Base-by-base conservation (phyloP, 768 basidiomycete species). In the Collybiopsis luxurians region DNA sequence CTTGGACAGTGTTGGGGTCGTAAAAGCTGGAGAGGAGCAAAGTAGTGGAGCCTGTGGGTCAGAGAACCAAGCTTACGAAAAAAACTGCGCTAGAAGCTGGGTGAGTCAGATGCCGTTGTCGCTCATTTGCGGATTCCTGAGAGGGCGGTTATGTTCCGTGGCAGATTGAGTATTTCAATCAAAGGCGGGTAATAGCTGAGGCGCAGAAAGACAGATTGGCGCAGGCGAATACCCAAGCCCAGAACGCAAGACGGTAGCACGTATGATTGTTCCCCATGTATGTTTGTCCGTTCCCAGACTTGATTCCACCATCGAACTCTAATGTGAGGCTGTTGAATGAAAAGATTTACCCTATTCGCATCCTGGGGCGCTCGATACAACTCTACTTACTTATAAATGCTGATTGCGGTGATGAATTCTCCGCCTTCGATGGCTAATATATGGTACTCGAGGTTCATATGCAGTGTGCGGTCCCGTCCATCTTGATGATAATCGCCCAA, bases 141-240 rank as follows among this genome's bases (percentile, higher is more conserved):
- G n/a, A n/a, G 47, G 6, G 28, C 15, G 5, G n/a, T 28, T 44
- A 7, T 55, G 15, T 44, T 23, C 9, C 23, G 42, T 2, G 11
- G 31, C 62, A 98, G 95, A 87, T 98, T 64, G 90, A 91, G 26
- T 96, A 98, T 69, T 97, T 98, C 66, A 96, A 97, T 75, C 90
- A 92, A 68, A 84, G 94, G 34, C 80, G 95, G 53, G 82, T 92
- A 34, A 81, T 95, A 51, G 89, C 84, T 9, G 90, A 89, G 59
- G 83, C 85, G 56, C 91, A 92, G 70, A 90, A 87, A 64, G 83
- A 85, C 39, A 74, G 87, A 53, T 78, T 91, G 28, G 81, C 81
- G 17, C 76, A 76, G 57, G 75, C 73, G 5, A 70, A 66, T 54
- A 68, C 69, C 23, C 72, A 76, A 58, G 66, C 64, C 13, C 69